These are phyloP conservation scores for Paraconiothyrium brasiliense DNA, from an alignment of 2,329 filamentous ascomycete genomes.

Conservation along the genomic window DNA sequence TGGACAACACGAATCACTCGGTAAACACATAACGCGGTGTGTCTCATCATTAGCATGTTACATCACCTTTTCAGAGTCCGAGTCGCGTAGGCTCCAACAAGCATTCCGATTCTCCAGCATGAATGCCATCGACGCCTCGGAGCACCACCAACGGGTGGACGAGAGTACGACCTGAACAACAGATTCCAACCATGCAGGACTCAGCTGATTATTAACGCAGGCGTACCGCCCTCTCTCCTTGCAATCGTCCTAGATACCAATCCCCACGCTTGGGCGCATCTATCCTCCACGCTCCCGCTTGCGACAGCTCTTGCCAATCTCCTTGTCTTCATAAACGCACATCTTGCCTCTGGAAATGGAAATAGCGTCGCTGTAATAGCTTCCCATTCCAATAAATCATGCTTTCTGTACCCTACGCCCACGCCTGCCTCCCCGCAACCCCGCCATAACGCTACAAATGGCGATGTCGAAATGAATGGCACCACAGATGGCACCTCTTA, in stretches of 20 bases:
- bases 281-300: slow-evolving; percentile 78
- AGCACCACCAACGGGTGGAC: slow-evolving; percentile 53
- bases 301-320: slow-evolving; percentile 87
- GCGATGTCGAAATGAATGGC: slow-evolving; percentile 40
- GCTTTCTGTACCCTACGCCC: slow-evolving; percentile 84
- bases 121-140: slow-evolving; percentile 71
- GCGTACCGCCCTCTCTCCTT: slow-evolving; percentile 79
- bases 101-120: slow-evolving; percentile 50
- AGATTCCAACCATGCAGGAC: slow-evolving; percentile 13
- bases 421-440: slow-evolving; percentile 27
- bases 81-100: not conserved
- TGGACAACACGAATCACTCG: not conserved
- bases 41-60: slow-evolving; percentile 1
- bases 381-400: slow-evolving; percentile 83
- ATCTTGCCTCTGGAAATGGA: slow-evolving; percentile 90
- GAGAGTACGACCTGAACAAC: slow-evolving; percentile 34
- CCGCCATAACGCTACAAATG: slow-evolving; percentile 32
- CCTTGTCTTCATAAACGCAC: slow-evolving; percentile 95
- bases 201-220: slow-evolving; percentile 43
- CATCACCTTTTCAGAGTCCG: not conserved
- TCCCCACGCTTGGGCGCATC: slow-evolving; percentile 88
- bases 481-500: slow-evolving; percentile 28
- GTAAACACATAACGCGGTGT: not conserved
- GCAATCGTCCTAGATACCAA: slow-evolving; percentile 96
- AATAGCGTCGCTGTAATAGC: slow-evolving; percentile 94